phyloP scores from a whole-genome alignment of 331 rosid genomes.

The Prunus yedoensis region DNA sequence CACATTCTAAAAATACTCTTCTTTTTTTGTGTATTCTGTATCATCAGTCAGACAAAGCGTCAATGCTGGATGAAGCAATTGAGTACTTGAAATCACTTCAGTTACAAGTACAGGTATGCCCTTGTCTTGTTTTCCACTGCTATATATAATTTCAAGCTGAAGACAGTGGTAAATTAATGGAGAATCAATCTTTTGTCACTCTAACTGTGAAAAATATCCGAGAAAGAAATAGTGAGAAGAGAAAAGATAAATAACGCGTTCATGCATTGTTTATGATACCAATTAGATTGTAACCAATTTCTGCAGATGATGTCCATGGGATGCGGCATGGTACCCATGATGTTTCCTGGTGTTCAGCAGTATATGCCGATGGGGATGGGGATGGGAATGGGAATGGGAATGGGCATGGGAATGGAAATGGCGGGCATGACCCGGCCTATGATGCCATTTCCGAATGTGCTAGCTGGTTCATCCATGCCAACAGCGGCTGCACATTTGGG shows the following conservation, averaged over 20 bases:
- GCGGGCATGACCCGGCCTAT: conserved; percentile 78
- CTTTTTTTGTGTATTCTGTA: conserved; percentile 9
- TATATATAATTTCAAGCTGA: neutral
- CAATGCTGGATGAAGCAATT: conserved; percentile 98
- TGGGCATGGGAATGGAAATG: conserved; percentile 90
- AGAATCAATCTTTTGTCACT: neutral
- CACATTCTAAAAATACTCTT: neutral
- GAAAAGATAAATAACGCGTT: neutral
- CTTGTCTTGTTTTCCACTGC: conserved; percentile 1
- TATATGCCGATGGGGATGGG: conserved; percentile 64
- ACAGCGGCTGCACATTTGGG: conserved; percentile 60
- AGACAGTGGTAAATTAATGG: neutral
- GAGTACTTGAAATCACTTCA: conserved; percentile 91
- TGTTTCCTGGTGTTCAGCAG: conserved; percentile 87
- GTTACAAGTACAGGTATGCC: conserved; percentile 84
- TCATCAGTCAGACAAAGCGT: conserved; percentile 88
- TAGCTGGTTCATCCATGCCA: conserved; percentile 61
- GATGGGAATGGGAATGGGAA: conserved; percentile 59
- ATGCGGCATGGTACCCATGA: conserved; percentile 93
- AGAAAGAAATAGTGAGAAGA: neutral
- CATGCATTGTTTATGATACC: conserved; percentile 22
- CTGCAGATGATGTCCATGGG: conserved; percentile 99
- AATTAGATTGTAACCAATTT: conserved; percentile 17
- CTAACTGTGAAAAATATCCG: neutral
- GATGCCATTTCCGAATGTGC: conserved; percentile 69